phyloP scores from a whole-genome alignment of 192 early-diverging fungal species.

The Thamnidium elegans region DNA sequence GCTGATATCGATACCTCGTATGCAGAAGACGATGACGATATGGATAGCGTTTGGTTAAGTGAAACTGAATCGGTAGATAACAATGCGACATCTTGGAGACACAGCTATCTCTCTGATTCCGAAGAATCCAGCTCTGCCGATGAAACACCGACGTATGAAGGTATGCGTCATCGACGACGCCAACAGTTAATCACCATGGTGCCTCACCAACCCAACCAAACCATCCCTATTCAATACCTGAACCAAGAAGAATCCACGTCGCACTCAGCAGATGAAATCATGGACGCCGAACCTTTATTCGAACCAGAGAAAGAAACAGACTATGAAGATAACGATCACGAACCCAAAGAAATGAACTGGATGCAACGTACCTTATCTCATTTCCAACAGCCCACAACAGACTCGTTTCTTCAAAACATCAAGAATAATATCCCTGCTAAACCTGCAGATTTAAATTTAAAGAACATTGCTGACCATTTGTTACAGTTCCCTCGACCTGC shows the following conservation, averaged over 20 bases:
- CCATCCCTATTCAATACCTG: slow-evolving; percentile 17
- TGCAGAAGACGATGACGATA: background rate
- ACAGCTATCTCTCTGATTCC: background rate
- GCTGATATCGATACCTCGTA: slow-evolving; percentile 17
- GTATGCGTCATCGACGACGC: slow-evolving; percentile 4
- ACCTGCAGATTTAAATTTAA: slow-evolving; percentile 13
- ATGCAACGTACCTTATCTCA: slow-evolving; percentile 34
- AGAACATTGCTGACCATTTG: slow-evolving; percentile 17
- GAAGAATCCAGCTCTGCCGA: background rate
- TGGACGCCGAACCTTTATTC: slow-evolving; percentile 24
- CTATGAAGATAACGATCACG: slow-evolving; percentile 4
- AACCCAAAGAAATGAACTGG: slow-evolving; percentile 24
- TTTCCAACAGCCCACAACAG: slow-evolving; percentile 22
- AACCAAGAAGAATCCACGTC: background rate
- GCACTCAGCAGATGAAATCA: slow-evolving; percentile 15
- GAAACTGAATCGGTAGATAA: background rate
- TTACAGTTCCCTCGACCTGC: slow-evolving; percentile 23
- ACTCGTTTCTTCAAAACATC: slow-evolving; percentile 21
- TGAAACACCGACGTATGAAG: background rate
- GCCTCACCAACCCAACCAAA: background rate
- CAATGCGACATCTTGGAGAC: background rate
- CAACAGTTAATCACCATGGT: background rate
- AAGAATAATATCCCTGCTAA: slow-evolving; percentile 16
- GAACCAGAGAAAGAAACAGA: slow-evolving; percentile 15
- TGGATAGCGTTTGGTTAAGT: background rate